These are phyloP conservation scores for Suhomyces vadensis DNA, from an alignment of 805 yeast genomes.

Conservation along the genomic window DNA sequence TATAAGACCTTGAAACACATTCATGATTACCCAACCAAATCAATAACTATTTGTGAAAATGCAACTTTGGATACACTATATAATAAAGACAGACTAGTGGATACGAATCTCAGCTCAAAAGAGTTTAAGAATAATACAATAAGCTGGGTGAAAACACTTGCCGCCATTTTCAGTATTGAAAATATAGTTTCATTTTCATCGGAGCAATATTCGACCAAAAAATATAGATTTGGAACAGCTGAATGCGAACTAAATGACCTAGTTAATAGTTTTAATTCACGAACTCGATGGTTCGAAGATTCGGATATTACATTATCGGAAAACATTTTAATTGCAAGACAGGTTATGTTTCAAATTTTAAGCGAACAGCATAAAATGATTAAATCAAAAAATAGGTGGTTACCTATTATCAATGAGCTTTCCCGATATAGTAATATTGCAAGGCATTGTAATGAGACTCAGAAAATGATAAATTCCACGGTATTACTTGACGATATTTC, in stretches of 20 bases:
- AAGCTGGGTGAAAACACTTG: constrained; percentile 29
- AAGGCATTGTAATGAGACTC: constrained; percentile 38
- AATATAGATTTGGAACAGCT: constrained; percentile 6
- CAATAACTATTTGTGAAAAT: constrained; percentile 17
- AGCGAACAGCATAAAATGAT: constrained; percentile 8
- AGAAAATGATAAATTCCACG: constrained; percentile 53
- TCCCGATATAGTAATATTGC: constrained; percentile 44
- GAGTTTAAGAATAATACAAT: constrained; percentile 15
- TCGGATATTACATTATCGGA: constrained; percentile 42
- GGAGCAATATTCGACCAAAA: neutral
- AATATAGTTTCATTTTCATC: constrained; percentile 12
- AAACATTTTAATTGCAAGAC: constrained; percentile 45
- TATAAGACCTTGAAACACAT: constrained; percentile 54
- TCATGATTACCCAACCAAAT: constrained; percentile 32
- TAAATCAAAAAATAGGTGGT: constrained; percentile 12
- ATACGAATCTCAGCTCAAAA: constrained; percentile 14
- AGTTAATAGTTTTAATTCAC: constrained; percentile 14
- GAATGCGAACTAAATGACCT: constrained; percentile 6
- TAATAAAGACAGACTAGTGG: constrained; percentile 11
- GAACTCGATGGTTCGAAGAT: constrained; percentile 38
- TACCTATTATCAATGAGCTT: constrained; percentile 38
- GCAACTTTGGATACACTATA: constrained; percentile 21
- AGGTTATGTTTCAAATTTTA: constrained; percentile 35
- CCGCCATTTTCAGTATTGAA: constrained; percentile 25
- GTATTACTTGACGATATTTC: constrained; percentile 43